phyloP scores from a whole-genome alignment of 768 basidiomycete genomes.

The Tylopilus vinaceipallidus region DNA sequence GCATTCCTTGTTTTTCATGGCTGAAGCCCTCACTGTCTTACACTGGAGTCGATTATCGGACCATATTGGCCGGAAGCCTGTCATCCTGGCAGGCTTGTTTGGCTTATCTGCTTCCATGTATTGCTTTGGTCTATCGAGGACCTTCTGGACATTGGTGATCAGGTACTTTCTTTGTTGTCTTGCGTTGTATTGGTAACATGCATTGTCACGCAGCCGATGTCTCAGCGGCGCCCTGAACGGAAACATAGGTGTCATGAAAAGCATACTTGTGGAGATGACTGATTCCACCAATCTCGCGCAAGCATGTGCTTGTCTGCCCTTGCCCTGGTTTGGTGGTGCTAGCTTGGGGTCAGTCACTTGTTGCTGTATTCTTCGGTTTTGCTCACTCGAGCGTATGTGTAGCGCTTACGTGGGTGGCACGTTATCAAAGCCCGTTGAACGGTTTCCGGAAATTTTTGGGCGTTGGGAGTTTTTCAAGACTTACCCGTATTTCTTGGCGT shows the following conservation, averaged over 20 bases:
- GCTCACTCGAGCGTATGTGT: background rate
- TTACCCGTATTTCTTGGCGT: slow-evolving; percentile 77
- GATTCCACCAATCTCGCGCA: slow-evolving; percentile 66
- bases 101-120: slow-evolving; percentile 71
- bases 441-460: slow-evolving; percentile 63
- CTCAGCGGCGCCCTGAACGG: slow-evolving; percentile 73
- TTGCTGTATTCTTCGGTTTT: background rate
- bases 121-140: slow-evolving; percentile 70
- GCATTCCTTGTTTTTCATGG: slow-evolving; percentile 78
- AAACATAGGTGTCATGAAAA: slow-evolving; percentile 71
- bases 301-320: slow-evolving; percentile 68
- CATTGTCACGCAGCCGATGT: slow-evolving; percentile 50
- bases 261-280: slow-evolving; percentile 72
- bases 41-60: slow-evolving; percentile 78
- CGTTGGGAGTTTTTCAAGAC: slow-evolving; percentile 52
- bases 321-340: slow-evolving; percentile 44
- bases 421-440: slow-evolving; percentile 63
- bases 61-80: slow-evolving; percentile 69
- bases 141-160: slow-evolving; percentile 61
- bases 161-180: slow-evolving; percentile 29
- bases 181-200: too few relatives aligned
- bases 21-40: slow-evolving; percentile 68
- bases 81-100: slow-evolving; percentile 62
- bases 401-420: slow-evolving; percentile 71
- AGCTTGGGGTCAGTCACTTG: slow-evolving; percentile 42